Evolutionary conservation across 208 protist species (phyloP).

Genomic region (Leishmania amazonensis): DNA sequence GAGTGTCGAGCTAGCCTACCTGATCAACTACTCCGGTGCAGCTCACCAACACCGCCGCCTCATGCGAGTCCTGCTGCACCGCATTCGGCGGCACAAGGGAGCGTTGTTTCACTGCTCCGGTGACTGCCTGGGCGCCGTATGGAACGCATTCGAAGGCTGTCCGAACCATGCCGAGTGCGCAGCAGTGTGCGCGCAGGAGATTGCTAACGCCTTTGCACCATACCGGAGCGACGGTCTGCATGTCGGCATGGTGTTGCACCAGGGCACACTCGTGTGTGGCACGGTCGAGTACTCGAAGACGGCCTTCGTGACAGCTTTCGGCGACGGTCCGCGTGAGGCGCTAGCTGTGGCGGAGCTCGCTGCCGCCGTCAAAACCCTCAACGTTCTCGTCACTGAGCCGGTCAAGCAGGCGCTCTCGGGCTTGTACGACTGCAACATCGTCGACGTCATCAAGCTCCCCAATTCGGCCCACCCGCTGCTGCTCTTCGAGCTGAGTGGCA

Average conservation of each 20-base stretch:
- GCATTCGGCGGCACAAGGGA: slow-evolving; percentile 75
- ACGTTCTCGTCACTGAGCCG: slow-evolving; percentile 71
- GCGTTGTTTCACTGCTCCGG: slow-evolving; percentile 75
- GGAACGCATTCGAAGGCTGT: slow-evolving; percentile 88
- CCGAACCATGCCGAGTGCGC: slow-evolving; percentile 69
- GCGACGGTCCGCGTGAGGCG: slow-evolving; percentile 61
- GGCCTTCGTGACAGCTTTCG: slow-evolving; percentile 84
- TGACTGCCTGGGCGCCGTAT: slow-evolving; percentile 72
- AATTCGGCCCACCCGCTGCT: slow-evolving; percentile 54
- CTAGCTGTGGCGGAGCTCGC: slow-evolving; percentile 66
- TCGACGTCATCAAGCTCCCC: slow-evolving; percentile 72
- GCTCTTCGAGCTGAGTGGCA: slow-evolving; percentile 74
- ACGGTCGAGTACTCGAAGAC: slow-evolving; percentile 76
- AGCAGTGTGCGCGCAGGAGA: slow-evolving; percentile 73
- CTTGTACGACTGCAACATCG: slow-evolving; percentile 78
- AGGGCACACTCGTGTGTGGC: slow-evolving; percentile 81
- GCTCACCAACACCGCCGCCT: slow-evolving; percentile 70
- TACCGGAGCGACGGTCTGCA: slow-evolving; percentile 65
- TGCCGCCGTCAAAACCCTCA: slow-evolving; percentile 47
- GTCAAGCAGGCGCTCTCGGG: slow-evolving; percentile 76
- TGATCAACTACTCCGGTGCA: slow-evolving; percentile 62
- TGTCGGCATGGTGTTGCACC: slow-evolving; percentile 79
- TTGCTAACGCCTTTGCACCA: slow-evolving; percentile 51
- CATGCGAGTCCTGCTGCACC: slow-evolving; percentile 70
- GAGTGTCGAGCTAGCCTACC: slow-evolving; percentile 66